A percentile compares a stretch with the other conserved stretches of the same genome.
Conservation (phyloP, 257 asterid species). For the Salvia splendens region DNA sequence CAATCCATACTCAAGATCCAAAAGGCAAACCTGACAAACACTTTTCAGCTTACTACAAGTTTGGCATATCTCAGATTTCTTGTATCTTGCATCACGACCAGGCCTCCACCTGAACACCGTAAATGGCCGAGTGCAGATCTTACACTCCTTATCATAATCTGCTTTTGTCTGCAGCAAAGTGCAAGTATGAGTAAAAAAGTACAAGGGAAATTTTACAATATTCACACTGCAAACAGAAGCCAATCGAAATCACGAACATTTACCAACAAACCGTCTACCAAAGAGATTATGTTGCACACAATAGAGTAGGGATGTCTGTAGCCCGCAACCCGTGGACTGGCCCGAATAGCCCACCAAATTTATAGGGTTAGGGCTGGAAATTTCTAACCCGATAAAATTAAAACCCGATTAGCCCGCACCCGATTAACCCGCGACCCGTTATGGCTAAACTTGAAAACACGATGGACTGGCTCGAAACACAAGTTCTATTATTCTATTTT, state of each 20-base stretch:
- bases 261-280: slow-evolving; percentile 13
- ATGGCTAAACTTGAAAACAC: too few species aligned
- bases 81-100: slow-evolving; percentile 98
- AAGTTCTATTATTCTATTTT: too few species aligned
- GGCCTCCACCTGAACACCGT: slow-evolving; percentile 98
- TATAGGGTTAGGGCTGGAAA: too few species aligned
- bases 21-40: slow-evolving; percentile 97
- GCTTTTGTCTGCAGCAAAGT: slow-evolving; percentile 71
- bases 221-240: too few species aligned
- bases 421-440: too few species aligned
- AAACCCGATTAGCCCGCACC: too few species aligned
- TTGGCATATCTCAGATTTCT: slow-evolving; percentile 93
- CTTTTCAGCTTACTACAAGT: slow-evolving; percentile 96
- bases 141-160: slow-evolving; percentile 96
- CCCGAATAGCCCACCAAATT: too few species aligned
- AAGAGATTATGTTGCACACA: neutral
- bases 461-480: too few species aligned
- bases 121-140: slow-evolving; percentile 94
- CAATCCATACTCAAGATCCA: slow-evolving; percentile 96
- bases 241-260: neutral
- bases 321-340: too few species aligned
- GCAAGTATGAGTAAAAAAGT: neutral
- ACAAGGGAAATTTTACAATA: too few species aligned
- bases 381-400: too few species aligned
- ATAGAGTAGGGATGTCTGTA: too few species aligned